Base-by-base conservation (phyloP, 176 grass and related monocot species). In the Stipa capillata region DNA sequence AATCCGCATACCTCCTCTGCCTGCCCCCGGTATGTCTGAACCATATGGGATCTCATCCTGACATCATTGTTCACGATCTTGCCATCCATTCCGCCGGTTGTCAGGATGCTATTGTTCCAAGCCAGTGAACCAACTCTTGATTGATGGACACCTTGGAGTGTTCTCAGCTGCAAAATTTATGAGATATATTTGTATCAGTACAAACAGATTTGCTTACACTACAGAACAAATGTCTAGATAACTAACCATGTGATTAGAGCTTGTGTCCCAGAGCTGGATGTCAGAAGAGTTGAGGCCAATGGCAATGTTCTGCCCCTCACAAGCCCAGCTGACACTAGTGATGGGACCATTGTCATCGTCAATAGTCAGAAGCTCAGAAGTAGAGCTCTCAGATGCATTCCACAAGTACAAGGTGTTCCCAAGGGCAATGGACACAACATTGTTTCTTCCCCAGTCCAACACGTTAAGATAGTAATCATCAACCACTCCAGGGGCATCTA, bases 391-490 rank as follows among this genome's bases (percentile, higher is more conserved):
- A 47, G 79, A 49, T 65, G 83, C 65, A 68, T 93, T 49, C 90
- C 87, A 93, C 53, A 89, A 56, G 80, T 93, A 89, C 41, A 93
- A 72, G 45, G 87, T 89, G 59, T 84, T 82, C 29, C 42, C 75
- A 40, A 92, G 83, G 20, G 90, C 90, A 55, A 89, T 83, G 27
- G 86, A 86, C 47, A 92, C 42, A 3, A 89, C 69, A 60, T 93
- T 89, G 41, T 52, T 80, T 55, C 79, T 87, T 72, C 90, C 87
- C 87, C 87, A 89, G 48, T 93, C 87, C 1, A 93, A 49, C 24
- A 93, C 48, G 21, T 89, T 93, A 32, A 93, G 68, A 63, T 93
- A 89, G 80, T 80, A 93, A 72, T 93, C 80, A 69, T 93, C 90
- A 17, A 77, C 20, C 32, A 93, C 64, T 23, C 86, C 83, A 20